A percentile compares a stretch with the other conserved stretches of the same genome.
Conservation (phyloP, 768 basidiomycete species). For the Gymnopilus junonius region DNA sequence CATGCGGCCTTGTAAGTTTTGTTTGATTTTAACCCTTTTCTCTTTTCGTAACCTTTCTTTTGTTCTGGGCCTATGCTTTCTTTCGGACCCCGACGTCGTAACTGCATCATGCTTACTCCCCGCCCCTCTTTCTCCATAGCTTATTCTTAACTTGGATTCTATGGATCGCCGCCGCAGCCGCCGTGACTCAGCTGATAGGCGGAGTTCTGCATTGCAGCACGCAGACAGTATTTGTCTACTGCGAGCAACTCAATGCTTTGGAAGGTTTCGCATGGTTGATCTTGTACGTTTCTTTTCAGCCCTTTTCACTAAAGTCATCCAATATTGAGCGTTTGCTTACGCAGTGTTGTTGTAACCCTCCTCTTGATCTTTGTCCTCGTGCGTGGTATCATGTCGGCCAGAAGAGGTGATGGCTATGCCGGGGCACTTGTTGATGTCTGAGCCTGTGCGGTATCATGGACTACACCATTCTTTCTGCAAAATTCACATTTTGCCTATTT, state of each 20-base stretch:
- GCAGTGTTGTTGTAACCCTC: conserved; percentile 69
- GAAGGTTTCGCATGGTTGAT: conserved; percentile 78
- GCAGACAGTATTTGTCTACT: conserved; percentile 58
- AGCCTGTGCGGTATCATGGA: not conserved
- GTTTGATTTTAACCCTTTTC: not conserved
- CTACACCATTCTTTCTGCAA: not conserved
- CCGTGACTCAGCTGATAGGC: conserved; percentile 66
- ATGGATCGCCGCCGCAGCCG: conserved; percentile 76
- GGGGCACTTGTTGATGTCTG: conserved; percentile 37
- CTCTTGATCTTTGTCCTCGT: conserved; percentile 60
- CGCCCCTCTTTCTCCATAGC: conserved; percentile 38
- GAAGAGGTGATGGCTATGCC: conserved; percentile 69
- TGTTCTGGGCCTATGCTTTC: too few species aligned
- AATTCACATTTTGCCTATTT: too few species aligned
- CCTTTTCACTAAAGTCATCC: not conserved
- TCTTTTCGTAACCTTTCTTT: too few species aligned
- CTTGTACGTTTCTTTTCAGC: conserved; percentile 49
- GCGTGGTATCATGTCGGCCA: conserved; percentile 61
- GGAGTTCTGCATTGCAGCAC: conserved; percentile 72
- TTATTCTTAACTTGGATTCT: conserved; percentile 74
- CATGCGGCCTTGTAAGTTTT: conserved; percentile 68
- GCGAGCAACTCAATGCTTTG: conserved; percentile 77
- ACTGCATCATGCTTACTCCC: too few species aligned
- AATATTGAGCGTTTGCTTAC: conserved; percentile 1
- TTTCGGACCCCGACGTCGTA: too few species aligned